Base-by-base conservation (phyloP, 495 filamentous ascomycete genomes). In the Cryomyces minteri region DNA sequence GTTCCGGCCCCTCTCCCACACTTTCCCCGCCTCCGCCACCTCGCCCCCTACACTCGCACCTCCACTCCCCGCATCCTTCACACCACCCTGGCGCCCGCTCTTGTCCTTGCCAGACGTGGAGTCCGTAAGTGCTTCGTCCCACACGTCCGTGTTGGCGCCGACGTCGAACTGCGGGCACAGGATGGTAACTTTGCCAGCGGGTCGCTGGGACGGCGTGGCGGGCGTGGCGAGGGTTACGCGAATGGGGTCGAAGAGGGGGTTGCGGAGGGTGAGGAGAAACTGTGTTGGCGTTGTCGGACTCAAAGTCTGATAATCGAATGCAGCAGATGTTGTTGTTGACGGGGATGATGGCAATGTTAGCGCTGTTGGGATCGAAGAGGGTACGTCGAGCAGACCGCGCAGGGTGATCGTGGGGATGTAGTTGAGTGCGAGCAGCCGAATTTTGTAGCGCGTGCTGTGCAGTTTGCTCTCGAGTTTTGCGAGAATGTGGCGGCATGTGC, bases 81-180 rank as follows among this genome's bases (percentile, higher is more conserved):
- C 18, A 45, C 47, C 8, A 51, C 29, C 40, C 46, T 14, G 46
- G 25, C 29, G 32, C 50, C 39, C n/a, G 37, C 32, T 32, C 44
- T 45, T 39, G 40, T 36, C 40, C 79, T 75, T 45, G 72, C 72
- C 48, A 72, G 40, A 56, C 28, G 55, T 46, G 6, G 51, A 50
- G 18, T 73, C 65, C 18, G 66, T 66, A 5, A 95, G 67, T 4
- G 87, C 90, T 53, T 96, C 90, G 51, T 95, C 90, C 81, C 90
- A 94, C 25, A 87, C 82, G 58, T 98, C 90, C 32, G 84, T 85
- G 60, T 90, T 94, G 39, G 92, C 83, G 47, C 90, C 90, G 43
- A 98, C 79, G 30, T 92, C 83, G 63, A 98, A 96, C 50, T 93
- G 77, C 5, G 90, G 90, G 55, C 87, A 95, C 8, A 96, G 71